Evolutionary conservation across 2,329 filamentous ascomycete genomes (phyloP).

Genomic region (Venturia aucupariae): DNA sequence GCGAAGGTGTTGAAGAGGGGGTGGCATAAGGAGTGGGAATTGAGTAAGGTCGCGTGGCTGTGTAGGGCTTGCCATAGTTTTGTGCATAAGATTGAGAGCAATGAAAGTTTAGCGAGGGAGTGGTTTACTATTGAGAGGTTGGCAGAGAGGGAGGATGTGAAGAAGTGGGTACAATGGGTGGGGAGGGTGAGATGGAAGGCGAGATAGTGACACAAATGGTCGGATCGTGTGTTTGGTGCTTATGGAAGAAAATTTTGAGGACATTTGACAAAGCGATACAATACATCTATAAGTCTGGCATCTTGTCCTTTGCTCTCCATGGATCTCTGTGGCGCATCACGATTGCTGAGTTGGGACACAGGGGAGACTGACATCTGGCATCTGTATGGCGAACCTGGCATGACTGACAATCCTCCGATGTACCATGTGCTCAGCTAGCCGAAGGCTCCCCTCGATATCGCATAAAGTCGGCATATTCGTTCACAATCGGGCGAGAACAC

Average conservation of each 20-base stretch:
- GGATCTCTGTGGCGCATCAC: too few relatives aligned
- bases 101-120: constrained; percentile 67
- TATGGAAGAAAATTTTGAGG: background rate
- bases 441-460: too few relatives aligned
- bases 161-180: constrained; percentile 64
- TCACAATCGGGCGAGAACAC: too few relatives aligned
- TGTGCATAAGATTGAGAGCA: constrained; percentile 64
- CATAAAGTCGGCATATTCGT: too few relatives aligned
- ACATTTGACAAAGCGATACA: too few relatives aligned
- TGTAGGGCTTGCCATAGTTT: constrained; percentile 77
- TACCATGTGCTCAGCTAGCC: too few relatives aligned
- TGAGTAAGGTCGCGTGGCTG: constrained; percentile 69
- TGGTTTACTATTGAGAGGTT: constrained; percentile 67
- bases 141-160: constrained; percentile 60
- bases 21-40: constrained; percentile 65
- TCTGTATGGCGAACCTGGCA: too few relatives aligned
- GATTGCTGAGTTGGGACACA: too few relatives aligned
- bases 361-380: too few relatives aligned
- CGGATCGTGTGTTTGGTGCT: background rate
- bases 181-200: constrained; percentile 65
- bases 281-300: too few relatives aligned
- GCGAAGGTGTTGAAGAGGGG: constrained; percentile 65
- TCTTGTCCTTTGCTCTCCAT: too few relatives aligned
- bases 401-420: too few relatives aligned
- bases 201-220: constrained; percentile 25